These are phyloP conservation scores for Hericium erinaceus DNA, from an alignment of 768 basidiomycete genomes.

Conservation along the genomic window DNA sequence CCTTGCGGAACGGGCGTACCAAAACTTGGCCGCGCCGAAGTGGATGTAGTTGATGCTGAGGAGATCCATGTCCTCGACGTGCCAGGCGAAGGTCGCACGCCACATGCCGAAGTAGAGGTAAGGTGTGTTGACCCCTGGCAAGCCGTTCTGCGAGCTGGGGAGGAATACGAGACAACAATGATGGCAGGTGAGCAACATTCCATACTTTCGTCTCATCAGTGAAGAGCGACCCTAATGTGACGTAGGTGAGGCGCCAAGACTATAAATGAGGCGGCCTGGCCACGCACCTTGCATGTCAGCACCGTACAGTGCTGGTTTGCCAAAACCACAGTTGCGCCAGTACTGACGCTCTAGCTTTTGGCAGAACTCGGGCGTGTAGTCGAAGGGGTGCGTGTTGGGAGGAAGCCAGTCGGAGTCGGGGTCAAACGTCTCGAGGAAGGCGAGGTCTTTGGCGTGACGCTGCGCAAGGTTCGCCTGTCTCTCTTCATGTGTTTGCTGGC, in stretches of 20 bases:
- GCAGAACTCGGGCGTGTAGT: slow-evolving; percentile 88
- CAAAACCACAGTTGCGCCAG: slow-evolving; percentile 87
- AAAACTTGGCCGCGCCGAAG: slow-evolving; percentile 94
- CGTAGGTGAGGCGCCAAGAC: no score
- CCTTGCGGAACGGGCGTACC: slow-evolving; percentile 95
- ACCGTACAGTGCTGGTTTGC: slow-evolving; percentile 94
- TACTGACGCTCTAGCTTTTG: slow-evolving; percentile 78
- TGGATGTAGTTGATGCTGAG: slow-evolving; percentile 99
- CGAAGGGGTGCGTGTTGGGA: slow-evolving; percentile 52
- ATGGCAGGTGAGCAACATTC: slow-evolving; percentile 92
- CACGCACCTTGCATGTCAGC: slow-evolving; percentile 84
- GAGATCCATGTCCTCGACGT: slow-evolving; percentile 99
- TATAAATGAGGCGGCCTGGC: not conserved
- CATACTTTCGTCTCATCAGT: slow-evolving; percentile 73
- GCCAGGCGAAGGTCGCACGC: slow-evolving; percentile 98
- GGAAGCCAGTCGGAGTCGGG: slow-evolving; percentile 77
- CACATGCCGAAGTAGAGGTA: slow-evolving; percentile 99
- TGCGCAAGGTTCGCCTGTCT: slow-evolving; percentile 41
- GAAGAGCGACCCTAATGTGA: slow-evolving; percentile 47
- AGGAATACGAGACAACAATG: slow-evolving; percentile 75
- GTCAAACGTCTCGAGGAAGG: slow-evolving; percentile 65
- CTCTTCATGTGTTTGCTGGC: slow-evolving; percentile 29
- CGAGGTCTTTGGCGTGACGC: slow-evolving; percentile 33
- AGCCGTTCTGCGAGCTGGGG: slow-evolving; percentile 51
- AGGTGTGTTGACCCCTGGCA: slow-evolving; percentile 95